Base-by-base conservation (phyloP, 1,284 basidiomycete species). In the Cutaneotrichosporon sp. region DNA sequence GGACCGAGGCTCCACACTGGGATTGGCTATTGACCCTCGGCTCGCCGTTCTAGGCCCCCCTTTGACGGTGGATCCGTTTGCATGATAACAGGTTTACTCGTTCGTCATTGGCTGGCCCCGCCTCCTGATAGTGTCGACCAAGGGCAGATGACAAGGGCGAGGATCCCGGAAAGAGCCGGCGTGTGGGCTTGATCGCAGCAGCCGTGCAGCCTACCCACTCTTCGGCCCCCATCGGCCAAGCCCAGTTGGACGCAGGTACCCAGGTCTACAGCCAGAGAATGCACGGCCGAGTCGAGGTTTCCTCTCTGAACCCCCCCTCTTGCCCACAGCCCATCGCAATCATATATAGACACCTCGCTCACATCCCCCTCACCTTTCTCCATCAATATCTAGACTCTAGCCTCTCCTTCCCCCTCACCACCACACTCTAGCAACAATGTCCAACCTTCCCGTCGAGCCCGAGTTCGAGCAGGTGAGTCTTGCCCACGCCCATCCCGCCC, bases 401-500 rank as follows among this genome's bases (percentile, higher is more conserved):
- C n/a, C n/a, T n/a, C n/a, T n/a, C n/a, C n/a, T n/a, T n/a, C 3
- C 38, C 7, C 38, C n/a, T n/a, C 51, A 18, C 24, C 53, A 54
- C 34, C 59, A 55, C 47, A 56, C 38, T 25, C 45, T 51, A n/a
- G 13, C 27, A 63, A 75, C 50, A 63, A 77, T 77, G 74, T 78
- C 77, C 70, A 79, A 79, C 76, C 74, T 81, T 45, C 75, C 83
- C 49, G 68, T 77, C 45, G 83, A 85, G 75, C 83, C 84, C 69
- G 84, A 85, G 74, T 85, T 85, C 80, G 80, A 85, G 78, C 84
- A 85, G 79, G 82, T 80, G 47, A 66, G 74, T 68, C n/a, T n/a
- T 18, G 11, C 22, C 33, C 43, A 22, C n/a, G n/a, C 29, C 47
- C 22, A 45, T 22, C 29, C 14, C 49, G 16, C 49, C 9, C 8